Conservation (phyloP, 805 yeast genomes). For the Barnettozyma populi region DNA sequence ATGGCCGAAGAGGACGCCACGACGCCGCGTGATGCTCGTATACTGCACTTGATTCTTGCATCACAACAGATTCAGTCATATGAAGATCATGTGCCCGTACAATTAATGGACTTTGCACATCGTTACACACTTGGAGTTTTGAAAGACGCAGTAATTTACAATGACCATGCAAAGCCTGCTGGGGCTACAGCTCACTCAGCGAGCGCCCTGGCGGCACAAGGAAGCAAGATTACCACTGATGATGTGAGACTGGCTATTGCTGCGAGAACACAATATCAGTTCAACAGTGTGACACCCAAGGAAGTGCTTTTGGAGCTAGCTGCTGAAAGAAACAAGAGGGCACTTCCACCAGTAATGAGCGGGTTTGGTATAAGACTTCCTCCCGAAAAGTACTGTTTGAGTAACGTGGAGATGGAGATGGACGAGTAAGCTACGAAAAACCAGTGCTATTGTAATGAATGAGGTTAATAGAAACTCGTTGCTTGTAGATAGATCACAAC, state of each 20-base stretch:
- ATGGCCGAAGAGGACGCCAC: constrained; percentile 26
- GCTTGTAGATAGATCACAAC: constrained; percentile 19
- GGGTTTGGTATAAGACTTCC: constrained; percentile 91
- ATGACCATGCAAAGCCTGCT: constrained; percentile 51
- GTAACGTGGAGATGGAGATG: constrained; percentile 1
- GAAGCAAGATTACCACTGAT: constrained; percentile 67
- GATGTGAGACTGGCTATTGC: constrained; percentile 91
- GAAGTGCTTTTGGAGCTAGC: constrained; percentile 88
- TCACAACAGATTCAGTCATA: constrained; percentile 88
- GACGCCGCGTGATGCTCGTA: constrained; percentile 82
- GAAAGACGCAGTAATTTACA: constrained; percentile 84
- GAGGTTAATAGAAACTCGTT: neutral
- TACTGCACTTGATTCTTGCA: constrained; percentile 85
- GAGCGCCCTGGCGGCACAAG: constrained; percentile 34
- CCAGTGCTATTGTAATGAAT: neutral
- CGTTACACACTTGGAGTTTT: constrained; percentile 79
- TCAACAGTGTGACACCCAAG: constrained; percentile 93
- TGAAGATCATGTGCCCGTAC: constrained; percentile 94
- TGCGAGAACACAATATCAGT: constrained; percentile 91
- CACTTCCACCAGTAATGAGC: constrained; percentile 87
- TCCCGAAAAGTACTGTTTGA: constrained; percentile 87
- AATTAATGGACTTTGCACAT: constrained; percentile 95
- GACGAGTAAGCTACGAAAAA: constrained; percentile 1
- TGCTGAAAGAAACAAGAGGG: constrained; percentile 81
- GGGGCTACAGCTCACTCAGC: constrained; percentile 37